Evolutionary conservation across 2,329 filamentous ascomycete genomes (phyloP).

Genomic region (Clathrospora elynae): DNA sequence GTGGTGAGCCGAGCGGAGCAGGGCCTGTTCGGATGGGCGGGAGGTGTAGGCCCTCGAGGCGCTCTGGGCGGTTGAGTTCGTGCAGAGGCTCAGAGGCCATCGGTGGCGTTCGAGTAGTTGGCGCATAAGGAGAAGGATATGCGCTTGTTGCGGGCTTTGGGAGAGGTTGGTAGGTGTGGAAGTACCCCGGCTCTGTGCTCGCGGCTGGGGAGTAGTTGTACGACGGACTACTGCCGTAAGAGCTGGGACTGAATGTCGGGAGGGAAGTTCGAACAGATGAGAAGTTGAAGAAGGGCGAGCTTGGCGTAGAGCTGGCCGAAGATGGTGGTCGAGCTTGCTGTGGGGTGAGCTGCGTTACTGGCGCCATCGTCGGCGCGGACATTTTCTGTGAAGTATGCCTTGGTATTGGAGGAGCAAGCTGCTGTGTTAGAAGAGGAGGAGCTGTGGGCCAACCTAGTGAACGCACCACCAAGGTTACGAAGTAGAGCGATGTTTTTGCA

Average conservation of each 20-base stretch:
- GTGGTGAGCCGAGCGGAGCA: constrained; percentile 40
- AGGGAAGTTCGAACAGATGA: constrained; percentile 43
- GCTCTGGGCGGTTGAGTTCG: constrained; percentile 29
- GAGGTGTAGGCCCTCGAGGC: constrained; percentile 43
- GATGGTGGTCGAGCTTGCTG: constrained; percentile 37
- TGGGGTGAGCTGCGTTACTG: constrained; percentile 35
- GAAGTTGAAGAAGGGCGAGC: constrained; percentile 45
- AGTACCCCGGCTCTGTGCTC: constrained; percentile 43
- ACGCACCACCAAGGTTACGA: constrained; percentile 51
- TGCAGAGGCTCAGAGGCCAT: constrained; percentile 37
- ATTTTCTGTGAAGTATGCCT: constrained; percentile 34
- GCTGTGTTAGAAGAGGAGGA: constrained; percentile 43
- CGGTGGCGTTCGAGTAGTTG: constrained; percentile 32
- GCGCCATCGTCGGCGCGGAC: constrained; percentile 35
- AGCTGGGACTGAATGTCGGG: constrained; percentile 41
- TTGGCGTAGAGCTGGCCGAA: constrained; percentile 42
- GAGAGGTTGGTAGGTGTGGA: constrained; percentile 37
- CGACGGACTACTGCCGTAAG: constrained; percentile 42
- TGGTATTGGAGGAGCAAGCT: constrained; percentile 41
- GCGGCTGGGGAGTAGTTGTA: constrained; percentile 44
- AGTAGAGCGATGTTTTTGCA: constrained; percentile 54
- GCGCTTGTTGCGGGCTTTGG: constrained; percentile 28
- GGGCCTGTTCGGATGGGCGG: constrained; percentile 45
- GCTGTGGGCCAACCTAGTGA: constrained; percentile 30
- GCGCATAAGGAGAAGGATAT: constrained; percentile 39